Percentiles rank a stretch among this genome's conserved stretches.
phyloP scores from a whole-genome alignment of 1,139 yeast species.

The Wickerhamiella infanticola region DNA sequence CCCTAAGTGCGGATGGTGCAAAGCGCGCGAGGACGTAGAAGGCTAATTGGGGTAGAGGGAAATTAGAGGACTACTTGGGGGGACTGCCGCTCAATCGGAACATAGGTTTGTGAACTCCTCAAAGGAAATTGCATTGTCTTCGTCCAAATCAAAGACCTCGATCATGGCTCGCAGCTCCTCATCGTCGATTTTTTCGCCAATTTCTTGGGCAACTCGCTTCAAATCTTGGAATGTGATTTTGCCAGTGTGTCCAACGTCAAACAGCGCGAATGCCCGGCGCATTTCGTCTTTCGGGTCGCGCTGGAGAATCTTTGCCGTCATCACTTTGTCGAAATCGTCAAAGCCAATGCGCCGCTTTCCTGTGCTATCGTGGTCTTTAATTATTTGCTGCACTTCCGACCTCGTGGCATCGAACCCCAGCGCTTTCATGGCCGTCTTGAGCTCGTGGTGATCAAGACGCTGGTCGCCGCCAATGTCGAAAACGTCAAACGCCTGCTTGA shows the following conservation, averaged over 20 bases:
- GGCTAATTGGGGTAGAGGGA: too few species aligned
- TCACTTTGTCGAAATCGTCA: conserved; percentile 68
- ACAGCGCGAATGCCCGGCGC: conserved; percentile 72
- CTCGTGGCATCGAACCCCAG: conserved; percentile 80
- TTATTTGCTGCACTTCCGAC: conserved; percentile 62
- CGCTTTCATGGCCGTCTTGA: conserved; percentile 85
- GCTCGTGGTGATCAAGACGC: conserved; percentile 76
- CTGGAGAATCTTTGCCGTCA: conserved; percentile 61
- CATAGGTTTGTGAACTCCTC: conserved; percentile 65
- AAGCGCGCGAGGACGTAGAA: too few species aligned
- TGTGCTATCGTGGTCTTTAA: conserved; percentile 52
- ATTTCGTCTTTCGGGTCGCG: conserved; percentile 92
- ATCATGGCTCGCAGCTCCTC: conserved; percentile 94
- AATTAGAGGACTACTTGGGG: too few species aligned
- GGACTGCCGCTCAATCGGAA: conserved; percentile 32
- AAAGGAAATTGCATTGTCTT: conserved; percentile 88
- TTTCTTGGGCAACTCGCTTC: conserved; percentile 78
- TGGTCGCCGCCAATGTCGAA: conserved; percentile 93
- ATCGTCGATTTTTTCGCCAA: conserved; percentile 84
- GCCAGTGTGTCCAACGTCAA: conserved; percentile 83
- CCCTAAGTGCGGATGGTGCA: too few species aligned
- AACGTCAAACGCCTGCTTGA: conserved; percentile 80
- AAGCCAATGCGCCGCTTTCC: conserved; percentile 59
- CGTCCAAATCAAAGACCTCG: conserved; percentile 92
- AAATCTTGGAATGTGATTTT: conserved; percentile 65